Evolutionary conservation across 1,284 basidiomycete species (phyloP).

Genomic region (Trametes versicolor): DNA sequence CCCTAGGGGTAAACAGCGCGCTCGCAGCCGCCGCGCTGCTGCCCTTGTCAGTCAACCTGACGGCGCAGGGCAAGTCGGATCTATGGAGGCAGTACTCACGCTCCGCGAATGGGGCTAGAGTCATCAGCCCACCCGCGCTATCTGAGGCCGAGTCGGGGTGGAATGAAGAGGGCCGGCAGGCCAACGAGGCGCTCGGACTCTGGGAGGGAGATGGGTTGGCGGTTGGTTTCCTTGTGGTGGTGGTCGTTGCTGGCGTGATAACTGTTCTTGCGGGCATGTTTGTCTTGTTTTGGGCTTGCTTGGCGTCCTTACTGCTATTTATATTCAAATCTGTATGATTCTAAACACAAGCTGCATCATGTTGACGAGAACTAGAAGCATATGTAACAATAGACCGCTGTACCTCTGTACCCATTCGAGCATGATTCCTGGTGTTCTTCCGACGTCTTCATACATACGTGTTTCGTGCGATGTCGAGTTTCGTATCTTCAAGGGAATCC

Average conservation of each 20-base stretch:
- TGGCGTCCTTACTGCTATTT: no score
- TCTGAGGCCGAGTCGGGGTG: slow-evolving; percentile 17
- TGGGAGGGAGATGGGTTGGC: slow-evolving; percentile 11
- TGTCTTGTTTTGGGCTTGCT: no score
- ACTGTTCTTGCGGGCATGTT: slow-evolving; percentile 2
- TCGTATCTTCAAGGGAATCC: slow-evolving; percentile 23
- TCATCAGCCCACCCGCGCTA: slow-evolving; percentile 25
- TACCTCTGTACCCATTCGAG: neutral
- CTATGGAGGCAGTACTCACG: slow-evolving; percentile 37
- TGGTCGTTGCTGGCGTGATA: slow-evolving; percentile 12
- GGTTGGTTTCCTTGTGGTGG: slow-evolving; percentile 12
- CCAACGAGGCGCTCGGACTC: slow-evolving; percentile 17
- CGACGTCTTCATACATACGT: slow-evolving; percentile 24
- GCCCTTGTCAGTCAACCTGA: slow-evolving; percentile 54
- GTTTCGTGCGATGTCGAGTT: slow-evolving; percentile 20
- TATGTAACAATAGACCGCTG: no score
- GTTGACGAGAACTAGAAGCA: no score
- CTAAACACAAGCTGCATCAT: no score
- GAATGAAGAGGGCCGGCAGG: no score
- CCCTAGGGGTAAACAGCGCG: slow-evolving; percentile 45
- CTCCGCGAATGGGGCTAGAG: slow-evolving; percentile 35
- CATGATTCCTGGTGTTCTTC: slow-evolving; percentile 27
- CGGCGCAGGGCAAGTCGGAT: slow-evolving; percentile 38
- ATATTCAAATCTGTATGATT: no score
- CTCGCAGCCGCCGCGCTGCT: slow-evolving; percentile 49